Percentiles rank a stretch among this genome's conserved stretches.
These are phyloP conservation scores for Globisporangium recalcitrans DNA, from an alignment of 352 stramenopile genomes.

Conservation along the genomic window DNA sequence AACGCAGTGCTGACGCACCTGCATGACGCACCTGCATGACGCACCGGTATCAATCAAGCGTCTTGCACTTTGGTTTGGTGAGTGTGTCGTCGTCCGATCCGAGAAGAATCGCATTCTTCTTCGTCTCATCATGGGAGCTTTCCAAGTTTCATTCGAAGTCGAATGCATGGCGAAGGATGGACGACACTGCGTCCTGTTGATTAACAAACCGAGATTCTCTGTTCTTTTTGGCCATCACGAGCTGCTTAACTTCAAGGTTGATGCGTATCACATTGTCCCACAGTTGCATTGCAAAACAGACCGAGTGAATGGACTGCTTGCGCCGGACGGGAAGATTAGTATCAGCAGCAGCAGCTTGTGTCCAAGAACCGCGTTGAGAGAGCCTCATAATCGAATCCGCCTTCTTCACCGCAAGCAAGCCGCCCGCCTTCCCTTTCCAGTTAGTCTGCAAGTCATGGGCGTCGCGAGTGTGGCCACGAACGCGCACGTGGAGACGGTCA, in stretches of 20 bases:
- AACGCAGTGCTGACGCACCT: too few species aligned
- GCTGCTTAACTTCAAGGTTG: neutral
- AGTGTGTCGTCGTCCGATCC: too few species aligned
- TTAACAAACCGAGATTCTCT: neutral
- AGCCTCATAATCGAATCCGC: constrained; percentile 5
- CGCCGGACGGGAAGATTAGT: neutral
- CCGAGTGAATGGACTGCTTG: neutral
- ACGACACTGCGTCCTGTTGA: neutral
- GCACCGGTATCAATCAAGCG: neutral
- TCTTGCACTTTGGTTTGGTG: neutral
- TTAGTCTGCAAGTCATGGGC: constrained; percentile 18
- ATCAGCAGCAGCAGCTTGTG: neutral
- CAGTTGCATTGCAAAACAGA: too few species aligned
- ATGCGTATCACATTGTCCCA: neutral
- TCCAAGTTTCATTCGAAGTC: neutral
- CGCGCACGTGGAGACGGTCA: constrained; percentile 38
- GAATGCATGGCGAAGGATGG: neutral
- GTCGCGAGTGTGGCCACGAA: constrained; percentile 24
- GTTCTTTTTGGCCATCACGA: neutral
- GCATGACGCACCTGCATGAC: too few species aligned
- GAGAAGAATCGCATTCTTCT: too few species aligned
- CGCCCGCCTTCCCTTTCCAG: too few species aligned
- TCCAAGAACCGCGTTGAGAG: neutral
- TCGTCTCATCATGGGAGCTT: too few species aligned
- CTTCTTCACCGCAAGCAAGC: neutral